Percentiles rank a stretch among this genome's conserved stretches.
Conservation (phyloP, 2,329 filamentous ascomycete species). For the Exophiala lecanii-corni region DNA sequence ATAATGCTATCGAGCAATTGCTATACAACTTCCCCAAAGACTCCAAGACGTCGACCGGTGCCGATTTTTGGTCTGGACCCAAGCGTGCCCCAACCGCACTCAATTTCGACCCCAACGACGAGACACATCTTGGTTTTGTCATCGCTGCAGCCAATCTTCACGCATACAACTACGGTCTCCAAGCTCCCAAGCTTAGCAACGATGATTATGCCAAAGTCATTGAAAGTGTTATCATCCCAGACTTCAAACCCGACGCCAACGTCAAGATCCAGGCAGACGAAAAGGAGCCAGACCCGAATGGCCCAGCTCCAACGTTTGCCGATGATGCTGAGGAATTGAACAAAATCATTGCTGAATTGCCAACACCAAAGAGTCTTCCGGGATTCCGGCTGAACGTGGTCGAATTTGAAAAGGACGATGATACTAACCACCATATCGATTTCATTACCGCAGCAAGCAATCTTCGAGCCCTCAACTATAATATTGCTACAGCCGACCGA, state of each 20-base stretch:
- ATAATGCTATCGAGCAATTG: slow-evolving; percentile 92
- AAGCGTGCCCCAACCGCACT: slow-evolving; percentile 92
- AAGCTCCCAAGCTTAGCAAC: slow-evolving; percentile 68
- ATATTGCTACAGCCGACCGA: slow-evolving; percentile 83
- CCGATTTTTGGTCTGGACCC: slow-evolving; percentile 95
- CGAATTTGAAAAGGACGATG: slow-evolving; percentile 98
- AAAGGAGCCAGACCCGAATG: slow-evolving; percentile 89
- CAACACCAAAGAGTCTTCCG: slow-evolving; percentile 71
- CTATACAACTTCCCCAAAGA: slow-evolving; percentile 98
- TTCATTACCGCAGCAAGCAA: slow-evolving; percentile 98
- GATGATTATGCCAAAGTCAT: slow-evolving; percentile 73
- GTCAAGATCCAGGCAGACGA: slow-evolving; percentile 98
- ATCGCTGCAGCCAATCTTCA: slow-evolving; percentile 86
- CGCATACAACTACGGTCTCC: slow-evolving; percentile 97
- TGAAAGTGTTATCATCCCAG: slow-evolving; percentile 89
- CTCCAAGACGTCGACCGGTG: slow-evolving; percentile 77
- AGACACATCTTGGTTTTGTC: slow-evolving; percentile 83
- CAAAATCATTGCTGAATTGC: slow-evolving; percentile 66
- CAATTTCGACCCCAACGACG: slow-evolving; percentile 79
- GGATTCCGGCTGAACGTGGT: slow-evolving; percentile 88
- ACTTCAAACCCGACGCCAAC: slow-evolving; percentile 82
- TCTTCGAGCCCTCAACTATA: slow-evolving; percentile 94
- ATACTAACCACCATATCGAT: slow-evolving; percentile 96
- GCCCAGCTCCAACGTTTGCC: slow-evolving; percentile 49
- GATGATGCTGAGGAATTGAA: slow-evolving; percentile 74